phyloP scores from a whole-genome alignment of 768 basidiomycete genomes.

The Podaxis sp. region DNA sequence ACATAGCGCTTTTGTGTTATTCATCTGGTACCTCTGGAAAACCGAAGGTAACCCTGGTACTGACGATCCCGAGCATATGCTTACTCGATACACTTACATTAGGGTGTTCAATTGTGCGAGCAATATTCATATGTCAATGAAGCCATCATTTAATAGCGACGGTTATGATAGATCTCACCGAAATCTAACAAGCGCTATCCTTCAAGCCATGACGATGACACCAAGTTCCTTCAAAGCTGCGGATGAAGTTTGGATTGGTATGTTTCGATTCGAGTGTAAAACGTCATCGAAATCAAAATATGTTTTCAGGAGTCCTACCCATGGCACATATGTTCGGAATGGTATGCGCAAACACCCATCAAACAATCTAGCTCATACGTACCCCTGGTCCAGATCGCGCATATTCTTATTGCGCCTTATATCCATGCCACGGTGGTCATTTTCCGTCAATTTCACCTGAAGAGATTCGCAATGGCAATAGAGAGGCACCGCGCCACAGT shows the following conservation, averaged over 20 bases:
- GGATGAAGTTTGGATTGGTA: constrained; percentile 4
- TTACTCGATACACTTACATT: neutral
- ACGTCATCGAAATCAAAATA: neutral
- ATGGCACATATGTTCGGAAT: constrained; percentile 9
- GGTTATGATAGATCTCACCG: neutral
- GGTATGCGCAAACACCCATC: neutral
- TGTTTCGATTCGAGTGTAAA: neutral
- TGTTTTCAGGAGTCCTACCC: neutral
- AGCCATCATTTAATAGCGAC: neutral
- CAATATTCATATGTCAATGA: neutral
- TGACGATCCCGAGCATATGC: neutral
- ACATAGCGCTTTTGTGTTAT: constrained; percentile 2
- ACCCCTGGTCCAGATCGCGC: neutral
- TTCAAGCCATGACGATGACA: constrained; percentile 7
- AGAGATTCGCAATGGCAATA: constrained; percentile 3
- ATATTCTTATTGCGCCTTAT: neutral
- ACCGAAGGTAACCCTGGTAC: neutral
- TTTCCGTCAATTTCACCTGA: constrained; percentile 4
- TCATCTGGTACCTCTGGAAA: constrained; percentile 4
- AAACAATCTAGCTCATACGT: neutral
- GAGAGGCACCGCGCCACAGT: neutral
- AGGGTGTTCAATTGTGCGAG: constrained; percentile 4
- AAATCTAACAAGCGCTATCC: neutral
- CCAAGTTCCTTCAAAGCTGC: neutral
- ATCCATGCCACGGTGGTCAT: neutral